These are phyloP conservation scores for Colletotrichum liaoningense DNA, from an alignment of 2,329 filamentous ascomycete species.

Conservation along the genomic window DNA sequence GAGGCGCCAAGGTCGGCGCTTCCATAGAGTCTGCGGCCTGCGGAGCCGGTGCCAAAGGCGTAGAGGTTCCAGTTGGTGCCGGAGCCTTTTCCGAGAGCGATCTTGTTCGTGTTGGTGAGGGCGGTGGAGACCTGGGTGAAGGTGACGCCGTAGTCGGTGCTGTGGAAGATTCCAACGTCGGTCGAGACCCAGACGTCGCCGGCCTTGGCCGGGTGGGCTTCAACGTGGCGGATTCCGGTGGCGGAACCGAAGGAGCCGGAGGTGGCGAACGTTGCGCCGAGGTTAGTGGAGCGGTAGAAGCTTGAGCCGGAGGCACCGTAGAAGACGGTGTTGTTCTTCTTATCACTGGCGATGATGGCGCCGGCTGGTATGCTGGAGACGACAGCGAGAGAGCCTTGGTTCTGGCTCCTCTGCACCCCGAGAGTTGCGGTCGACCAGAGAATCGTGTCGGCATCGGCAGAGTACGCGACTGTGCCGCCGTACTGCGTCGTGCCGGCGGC, in stretches of 20 bases:
- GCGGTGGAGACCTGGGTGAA: slow-evolving; percentile 54
- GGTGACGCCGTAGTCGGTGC: slow-evolving; percentile 60
- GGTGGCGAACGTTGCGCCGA: slow-evolving; percentile 57
- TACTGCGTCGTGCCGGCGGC: slow-evolving; percentile 56
- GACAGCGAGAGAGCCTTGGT: slow-evolving; percentile 54
- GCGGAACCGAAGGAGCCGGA: slow-evolving; percentile 50
- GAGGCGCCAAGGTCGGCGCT: slow-evolving; percentile 55
- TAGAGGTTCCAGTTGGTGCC: slow-evolving; percentile 58
- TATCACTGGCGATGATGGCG: slow-evolving; percentile 65
- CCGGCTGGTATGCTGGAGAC: slow-evolving; percentile 57
- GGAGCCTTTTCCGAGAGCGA: slow-evolving; percentile 56
- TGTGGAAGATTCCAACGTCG: slow-evolving; percentile 64
- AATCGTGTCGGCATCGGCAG: slow-evolving; percentile 62
- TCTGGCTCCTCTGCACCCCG: slow-evolving; percentile 56
- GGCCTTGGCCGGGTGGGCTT: slow-evolving; percentile 65
- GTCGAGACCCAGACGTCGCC: slow-evolving; percentile 73
- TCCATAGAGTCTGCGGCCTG: slow-evolving; percentile 57
- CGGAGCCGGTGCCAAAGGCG: slow-evolving; percentile 57
- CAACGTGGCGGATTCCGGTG: slow-evolving; percentile 65
- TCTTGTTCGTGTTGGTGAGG: slow-evolving; percentile 54
- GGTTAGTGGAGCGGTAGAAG: slow-evolving; percentile 65
- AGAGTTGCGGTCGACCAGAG: slow-evolving; percentile 57
- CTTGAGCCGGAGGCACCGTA: slow-evolving; percentile 59
- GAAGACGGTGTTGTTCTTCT: slow-evolving; percentile 63
- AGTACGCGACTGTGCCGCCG: slow-evolving; percentile 61